phyloP scores from a whole-genome alignment of 2,329 filamentous ascomycete genomes.

The Onygenales sp. region DNA sequence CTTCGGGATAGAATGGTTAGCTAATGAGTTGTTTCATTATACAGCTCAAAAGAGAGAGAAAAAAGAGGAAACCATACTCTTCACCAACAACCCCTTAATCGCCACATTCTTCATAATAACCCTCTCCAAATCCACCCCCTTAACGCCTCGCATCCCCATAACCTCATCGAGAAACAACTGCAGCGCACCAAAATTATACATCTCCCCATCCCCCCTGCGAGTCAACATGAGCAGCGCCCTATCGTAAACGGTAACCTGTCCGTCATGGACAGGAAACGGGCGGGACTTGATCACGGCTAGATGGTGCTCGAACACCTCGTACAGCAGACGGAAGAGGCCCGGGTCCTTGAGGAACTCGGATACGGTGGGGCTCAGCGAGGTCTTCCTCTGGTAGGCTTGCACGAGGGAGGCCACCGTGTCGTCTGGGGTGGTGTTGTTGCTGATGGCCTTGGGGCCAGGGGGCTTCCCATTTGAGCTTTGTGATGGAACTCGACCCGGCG shows the following conservation, averaged over 20 bases:
- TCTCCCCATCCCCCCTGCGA: conserved; percentile 18
- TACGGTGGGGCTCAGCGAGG: conserved; percentile 19
- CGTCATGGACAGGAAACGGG: conserved; percentile 24
- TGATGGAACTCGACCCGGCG: not conserved
- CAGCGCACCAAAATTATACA: conserved; percentile 23
- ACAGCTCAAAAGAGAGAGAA: not conserved
- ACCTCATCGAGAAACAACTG: conserved; percentile 31
- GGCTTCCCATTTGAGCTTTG: not conserved
- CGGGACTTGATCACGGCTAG: conserved; percentile 26
- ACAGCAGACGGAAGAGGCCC: conserved; percentile 18
- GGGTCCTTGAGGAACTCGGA: conserved; percentile 20
- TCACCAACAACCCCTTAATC: conserved; percentile 17
- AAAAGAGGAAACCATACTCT: conserved; percentile 13
- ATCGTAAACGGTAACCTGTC: conserved; percentile 32
- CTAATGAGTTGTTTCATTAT: not conserved
- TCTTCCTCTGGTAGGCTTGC: conserved; percentile 17
- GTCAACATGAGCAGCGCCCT: conserved; percentile 28
- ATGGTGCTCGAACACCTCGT: conserved; percentile 25
- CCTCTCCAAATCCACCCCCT: conserved; percentile 13
- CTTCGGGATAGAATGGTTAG: not conserved
- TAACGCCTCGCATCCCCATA: conserved; percentile 21
- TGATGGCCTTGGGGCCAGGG: not conserved
- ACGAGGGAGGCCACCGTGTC: conserved; percentile 19
- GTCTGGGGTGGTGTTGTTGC: not conserved
- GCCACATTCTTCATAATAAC: conserved; percentile 20